Conservation (phyloP, 371 early-diverging fungal species). For the Mortierella sp. region DNA sequence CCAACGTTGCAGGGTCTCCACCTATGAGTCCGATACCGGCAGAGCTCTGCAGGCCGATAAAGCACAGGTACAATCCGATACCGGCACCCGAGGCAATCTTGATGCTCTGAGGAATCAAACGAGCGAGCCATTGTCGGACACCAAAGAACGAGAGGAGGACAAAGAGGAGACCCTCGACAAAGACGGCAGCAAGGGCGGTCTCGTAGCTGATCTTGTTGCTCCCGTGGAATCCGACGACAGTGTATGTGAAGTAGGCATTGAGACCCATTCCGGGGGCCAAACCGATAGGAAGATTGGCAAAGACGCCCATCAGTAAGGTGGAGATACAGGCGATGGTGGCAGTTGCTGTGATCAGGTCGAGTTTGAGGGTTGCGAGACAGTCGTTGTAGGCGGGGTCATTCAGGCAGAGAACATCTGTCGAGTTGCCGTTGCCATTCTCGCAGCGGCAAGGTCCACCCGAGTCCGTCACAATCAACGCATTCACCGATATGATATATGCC, state of each 20-base stretch:
- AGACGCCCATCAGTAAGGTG: constrained; percentile 74
- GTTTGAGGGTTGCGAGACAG: constrained; percentile 73
- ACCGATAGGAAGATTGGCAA: constrained; percentile 84
- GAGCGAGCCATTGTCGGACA: constrained; percentile 83
- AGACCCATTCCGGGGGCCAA: constrained; percentile 89
- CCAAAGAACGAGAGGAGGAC: constrained; percentile 78
- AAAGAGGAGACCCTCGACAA: constrained; percentile 85
- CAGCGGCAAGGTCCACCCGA: constrained; percentile 84
- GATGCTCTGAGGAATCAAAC: constrained; percentile 78
- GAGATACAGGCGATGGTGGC: constrained; percentile 68
- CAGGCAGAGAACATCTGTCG: constrained; percentile 63
- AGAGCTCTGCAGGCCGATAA: constrained; percentile 81
- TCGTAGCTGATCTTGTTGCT: constrained; percentile 75
- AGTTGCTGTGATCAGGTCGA: constrained; percentile 83
- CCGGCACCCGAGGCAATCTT: constrained; percentile 83
- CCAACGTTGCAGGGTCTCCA: constrained; percentile 71
- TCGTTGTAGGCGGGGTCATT: constrained; percentile 64
- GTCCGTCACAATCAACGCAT: constrained; percentile 79
- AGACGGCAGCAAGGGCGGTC: constrained; percentile 83
- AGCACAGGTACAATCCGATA: constrained; percentile 82
- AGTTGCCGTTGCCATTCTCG: constrained; percentile 42
- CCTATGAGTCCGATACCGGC: constrained; percentile 84
- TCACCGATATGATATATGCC: constrained; percentile 81
- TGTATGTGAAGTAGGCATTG: constrained; percentile 87
- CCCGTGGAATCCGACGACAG: constrained; percentile 84